A percentile compares a stretch with the other conserved stretches of the same genome.
These are phyloP conservation scores for Chlorella vulgaris DNA, from an alignment of 139 green algal species.

Conservation along the genomic window DNA sequence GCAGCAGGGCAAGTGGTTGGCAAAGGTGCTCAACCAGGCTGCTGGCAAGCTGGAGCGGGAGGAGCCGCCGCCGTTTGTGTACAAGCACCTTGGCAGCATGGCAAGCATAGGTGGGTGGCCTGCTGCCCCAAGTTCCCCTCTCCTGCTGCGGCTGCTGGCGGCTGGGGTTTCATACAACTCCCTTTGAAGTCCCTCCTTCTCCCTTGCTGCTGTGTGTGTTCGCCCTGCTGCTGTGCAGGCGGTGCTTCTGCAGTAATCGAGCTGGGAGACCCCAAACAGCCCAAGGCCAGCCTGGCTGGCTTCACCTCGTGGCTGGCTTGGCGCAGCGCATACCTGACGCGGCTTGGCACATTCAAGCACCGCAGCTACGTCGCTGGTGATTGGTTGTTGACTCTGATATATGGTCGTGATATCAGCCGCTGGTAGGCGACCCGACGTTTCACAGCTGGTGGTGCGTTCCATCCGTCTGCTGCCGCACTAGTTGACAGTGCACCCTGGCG, in stretches of 20 bases:
- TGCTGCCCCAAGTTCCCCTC: background rate
- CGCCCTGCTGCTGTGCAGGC: background rate
- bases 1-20: constrained; percentile 92
- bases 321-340: constrained; percentile 80
- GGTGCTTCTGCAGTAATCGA: constrained; percentile 58
- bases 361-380: constrained; percentile 41
- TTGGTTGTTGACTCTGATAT: constrained; percentile 59
- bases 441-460: no score
- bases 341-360: constrained; percentile 61
- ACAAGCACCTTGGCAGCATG: constrained; percentile 67
- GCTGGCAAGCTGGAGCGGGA: background rate
- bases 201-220: background rate
- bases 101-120: constrained; percentile 52
- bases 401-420: constrained; percentile 43
- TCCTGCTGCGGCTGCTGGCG: background rate
- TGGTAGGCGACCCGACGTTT: no score
- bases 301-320: constrained; percentile 76
- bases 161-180: background rate
- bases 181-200: background rate
- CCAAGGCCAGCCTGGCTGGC: constrained; percentile 33
- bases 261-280: constrained; percentile 32
- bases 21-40: constrained; percentile 68
- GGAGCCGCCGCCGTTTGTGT: background rate
- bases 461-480: no score
- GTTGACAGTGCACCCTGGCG: no score